A percentile compares a stretch with the other conserved stretches of the same genome.
phyloP scores from a whole-genome alignment of 2,329 filamentous ascomycete genomes.

The Cryphonectria radicalis region DNA sequence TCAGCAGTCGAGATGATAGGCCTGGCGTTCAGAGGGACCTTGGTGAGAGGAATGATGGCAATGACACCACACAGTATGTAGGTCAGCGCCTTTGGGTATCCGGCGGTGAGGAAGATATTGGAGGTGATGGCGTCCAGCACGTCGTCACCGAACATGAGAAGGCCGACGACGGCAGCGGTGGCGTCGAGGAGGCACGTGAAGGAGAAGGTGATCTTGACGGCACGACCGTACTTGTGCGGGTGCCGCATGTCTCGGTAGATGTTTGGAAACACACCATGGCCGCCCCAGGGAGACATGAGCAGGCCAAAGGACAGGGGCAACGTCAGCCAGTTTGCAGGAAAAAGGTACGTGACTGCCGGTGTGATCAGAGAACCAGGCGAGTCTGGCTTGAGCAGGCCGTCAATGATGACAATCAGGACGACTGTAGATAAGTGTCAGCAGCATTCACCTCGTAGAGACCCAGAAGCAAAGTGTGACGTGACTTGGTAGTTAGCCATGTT shows the following conservation, averaged over 20 bases:
- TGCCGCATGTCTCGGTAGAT: slow-evolving; percentile 68
- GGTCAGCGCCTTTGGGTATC: slow-evolving; percentile 76
- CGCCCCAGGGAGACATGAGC: slow-evolving; percentile 76
- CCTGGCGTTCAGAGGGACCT: slow-evolving; percentile 87
- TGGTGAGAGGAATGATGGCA: slow-evolving; percentile 91
- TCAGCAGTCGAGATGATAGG: slow-evolving; percentile 88
- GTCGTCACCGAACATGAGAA: slow-evolving; percentile 93
- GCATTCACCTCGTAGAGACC: too few species aligned
- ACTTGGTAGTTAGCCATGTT: background rate
- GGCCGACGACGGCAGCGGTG: slow-evolving; percentile 79
- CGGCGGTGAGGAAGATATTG: slow-evolving; percentile 77
- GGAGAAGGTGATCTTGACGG: slow-evolving; percentile 78
- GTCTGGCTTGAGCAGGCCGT: slow-evolving; percentile 83
- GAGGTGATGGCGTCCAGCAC: slow-evolving; percentile 88
- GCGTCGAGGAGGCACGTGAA: slow-evolving; percentile 86
- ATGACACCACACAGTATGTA: slow-evolving; percentile 84
- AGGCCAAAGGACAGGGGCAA: slow-evolving; percentile 88
- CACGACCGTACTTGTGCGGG: slow-evolving; percentile 77
- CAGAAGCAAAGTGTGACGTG: background rate
- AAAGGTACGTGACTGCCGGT: slow-evolving; percentile 78
- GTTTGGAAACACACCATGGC: slow-evolving; percentile 79
- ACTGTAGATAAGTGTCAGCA: slow-evolving; percentile 54
- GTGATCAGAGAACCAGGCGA: slow-evolving; percentile 81
- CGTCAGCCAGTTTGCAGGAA: slow-evolving; percentile 85
- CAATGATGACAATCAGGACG: slow-evolving; percentile 79